Evolutionary conservation across 805 yeast genomes (phyloP).

Genomic region (Myxozyma geophila): DNA sequence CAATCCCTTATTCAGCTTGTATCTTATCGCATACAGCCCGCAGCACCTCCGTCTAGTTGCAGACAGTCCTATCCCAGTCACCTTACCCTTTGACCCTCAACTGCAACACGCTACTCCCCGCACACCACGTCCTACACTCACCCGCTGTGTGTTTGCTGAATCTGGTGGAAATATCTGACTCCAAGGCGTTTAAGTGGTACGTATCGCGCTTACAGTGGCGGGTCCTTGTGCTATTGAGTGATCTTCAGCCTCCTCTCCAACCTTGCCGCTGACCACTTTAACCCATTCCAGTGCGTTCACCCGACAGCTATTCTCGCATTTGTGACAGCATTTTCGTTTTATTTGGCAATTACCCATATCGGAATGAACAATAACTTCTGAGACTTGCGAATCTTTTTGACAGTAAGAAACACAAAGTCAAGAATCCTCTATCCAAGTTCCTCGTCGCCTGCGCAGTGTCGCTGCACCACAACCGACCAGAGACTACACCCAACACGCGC

Average conservation of each 20-base stretch:
- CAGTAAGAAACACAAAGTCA: background rate
- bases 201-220: too few relatives aligned
- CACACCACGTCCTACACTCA: background rate
- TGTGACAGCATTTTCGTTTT: too few relatives aligned
- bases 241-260: too few relatives aligned
- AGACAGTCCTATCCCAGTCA: background rate
- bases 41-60: background rate
- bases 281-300: too few relatives aligned
- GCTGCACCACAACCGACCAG: background rate
- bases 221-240: too few relatives aligned
- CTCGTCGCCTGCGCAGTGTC: slow-evolving; percentile 4
- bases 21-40: background rate
- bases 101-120: background rate
- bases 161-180: too few relatives aligned
- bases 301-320: too few relatives aligned
- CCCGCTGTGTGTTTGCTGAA: background rate
- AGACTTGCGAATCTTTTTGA: too few relatives aligned
- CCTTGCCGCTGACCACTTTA: too few relatives aligned
- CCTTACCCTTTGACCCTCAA: background rate
- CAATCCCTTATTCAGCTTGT: background rate
- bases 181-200: too few relatives aligned
- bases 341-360: too few relatives aligned
- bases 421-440: background rate
- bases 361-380: too few relatives aligned
- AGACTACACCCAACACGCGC: background rate